Conservation (phyloP, 306 rosid species). For the Quercus suber region DNA sequence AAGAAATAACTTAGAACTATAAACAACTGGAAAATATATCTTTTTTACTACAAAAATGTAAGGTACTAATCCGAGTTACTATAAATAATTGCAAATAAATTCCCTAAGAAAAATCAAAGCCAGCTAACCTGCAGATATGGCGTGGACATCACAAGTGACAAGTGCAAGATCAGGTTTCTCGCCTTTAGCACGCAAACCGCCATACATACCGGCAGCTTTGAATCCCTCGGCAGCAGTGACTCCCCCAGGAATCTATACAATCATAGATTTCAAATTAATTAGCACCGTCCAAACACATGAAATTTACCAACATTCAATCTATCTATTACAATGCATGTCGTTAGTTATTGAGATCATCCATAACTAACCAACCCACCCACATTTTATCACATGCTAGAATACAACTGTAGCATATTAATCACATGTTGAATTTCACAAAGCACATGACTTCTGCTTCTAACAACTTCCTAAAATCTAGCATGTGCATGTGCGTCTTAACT, state of each 20-base stretch:
- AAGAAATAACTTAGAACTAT: not conserved
- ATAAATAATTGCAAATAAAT: not conserved
- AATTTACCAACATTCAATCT: too few species aligned
- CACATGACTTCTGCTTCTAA: too few species aligned
- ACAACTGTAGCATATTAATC: too few species aligned
- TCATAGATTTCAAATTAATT: conserved; percentile 1
- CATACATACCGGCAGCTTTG: conserved; percentile 80
- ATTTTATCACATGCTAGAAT: too few species aligned
- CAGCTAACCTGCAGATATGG: conserved; percentile 71
- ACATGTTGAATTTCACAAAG: too few species aligned
- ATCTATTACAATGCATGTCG: too few species aligned
- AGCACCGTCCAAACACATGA: not conserved
- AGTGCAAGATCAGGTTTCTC: conserved; percentile 91
- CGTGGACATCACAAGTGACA: conserved; percentile 90
- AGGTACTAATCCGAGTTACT: not conserved
- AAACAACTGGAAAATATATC: accelerated
- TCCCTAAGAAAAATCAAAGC: conserved; percentile 7
- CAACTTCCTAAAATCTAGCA: too few species aligned
- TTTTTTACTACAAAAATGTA: too few species aligned
- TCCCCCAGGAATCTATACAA: conserved; percentile 75
- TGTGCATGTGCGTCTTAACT: too few species aligned
- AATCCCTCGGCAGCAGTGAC: conserved; percentile 93
- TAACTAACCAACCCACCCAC: too few species aligned
- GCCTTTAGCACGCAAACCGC: conserved; percentile 78
- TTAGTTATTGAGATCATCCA: too few species aligned